Base-by-base conservation (phyloP, 2,329 filamentous ascomycete species). In the Fusarium napiforme region DNA sequence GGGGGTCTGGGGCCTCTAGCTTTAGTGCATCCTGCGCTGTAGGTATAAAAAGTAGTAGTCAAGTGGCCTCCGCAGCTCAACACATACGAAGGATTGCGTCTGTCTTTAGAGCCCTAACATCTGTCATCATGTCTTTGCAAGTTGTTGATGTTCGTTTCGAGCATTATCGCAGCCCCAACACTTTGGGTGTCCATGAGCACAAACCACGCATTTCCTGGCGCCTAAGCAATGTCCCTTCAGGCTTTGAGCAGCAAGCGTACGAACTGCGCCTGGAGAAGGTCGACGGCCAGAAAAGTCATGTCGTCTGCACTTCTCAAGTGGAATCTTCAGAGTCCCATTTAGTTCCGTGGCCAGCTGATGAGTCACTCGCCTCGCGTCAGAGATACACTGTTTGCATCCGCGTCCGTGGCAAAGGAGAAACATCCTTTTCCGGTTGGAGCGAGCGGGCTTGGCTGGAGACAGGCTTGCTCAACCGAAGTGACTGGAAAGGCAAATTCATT, bases 201-300 rank as follows among this genome's bases (percentile, higher is more conserved):
- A 72, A 60, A 11, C 73, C 73, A 36, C 67, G 73, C 9, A 72
- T 75, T 18, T 75, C 73, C 2, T 75, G 73, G 73, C 64, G 67
- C 18, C 45, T 74, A 11, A 49, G 59, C 28, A 64, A 75, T 16
- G 73, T 64, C 16, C 67, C 67, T n/a, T 5, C 60, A 8, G 34
- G 46, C 4, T 75, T 75, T 59, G 43, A 66, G 4, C 73, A 75
- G 7, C 46, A 75, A 23, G 52, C 52, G 4, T 75, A 75, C 15
- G 71, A 75, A 30, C 32, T 75, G 12, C 40, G 59, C 9, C 36
- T 73, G 2, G 52, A 52, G 9, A 47, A 65, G 15, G 5, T 61
- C 16, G 9, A 12, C 1, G 19, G 58, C 3, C 23, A 30, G 14
- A 15, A 32, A 19, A 63, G 37, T 21, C 19, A 23, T 16, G 45